A percentile compares a stretch with the other conserved stretches of the same genome.
phyloP scores from a whole-genome alignment of 2,329 filamentous ascomycete genomes.

The Arthrobotrys iridis region DNA sequence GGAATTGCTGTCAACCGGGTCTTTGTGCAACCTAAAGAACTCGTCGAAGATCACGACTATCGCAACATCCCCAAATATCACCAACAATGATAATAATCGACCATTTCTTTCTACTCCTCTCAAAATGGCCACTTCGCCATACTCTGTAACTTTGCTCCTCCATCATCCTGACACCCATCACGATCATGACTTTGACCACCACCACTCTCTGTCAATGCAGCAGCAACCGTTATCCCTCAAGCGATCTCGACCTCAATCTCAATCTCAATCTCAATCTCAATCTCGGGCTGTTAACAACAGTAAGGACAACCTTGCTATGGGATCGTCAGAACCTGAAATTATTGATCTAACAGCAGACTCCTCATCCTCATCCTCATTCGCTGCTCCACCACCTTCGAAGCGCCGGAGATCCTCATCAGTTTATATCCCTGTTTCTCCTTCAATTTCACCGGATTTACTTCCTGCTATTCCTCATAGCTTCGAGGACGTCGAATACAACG shows the following conservation, averaged over 20 bases:
- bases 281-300: too few relatives aligned
- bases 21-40: background rate
- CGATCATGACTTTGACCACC: background rate
- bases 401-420: too few relatives aligned
- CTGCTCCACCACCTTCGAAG: background rate
- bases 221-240: background rate
- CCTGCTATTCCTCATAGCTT: background rate
- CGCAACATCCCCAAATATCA: too few relatives aligned
- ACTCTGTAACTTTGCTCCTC: too few relatives aligned
- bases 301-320: too few relatives aligned
- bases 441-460: too few relatives aligned
- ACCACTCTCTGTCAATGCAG: background rate
- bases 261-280: too few relatives aligned
- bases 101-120: background rate
- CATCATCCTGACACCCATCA: too few relatives aligned
- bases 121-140: background rate
- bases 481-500: constrained; percentile 11
- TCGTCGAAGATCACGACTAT: background rate
- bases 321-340: background rate
- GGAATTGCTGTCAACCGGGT: constrained; percentile 25
- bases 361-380: background rate
- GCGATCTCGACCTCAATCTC: background rate
- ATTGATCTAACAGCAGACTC: background rate
- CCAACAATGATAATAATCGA: too few relatives aligned
- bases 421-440: too few relatives aligned